Evolutionary conservation across 2,329 filamentous ascomycete species (phyloP).

Genomic region (Diaporthe sp.): DNA sequence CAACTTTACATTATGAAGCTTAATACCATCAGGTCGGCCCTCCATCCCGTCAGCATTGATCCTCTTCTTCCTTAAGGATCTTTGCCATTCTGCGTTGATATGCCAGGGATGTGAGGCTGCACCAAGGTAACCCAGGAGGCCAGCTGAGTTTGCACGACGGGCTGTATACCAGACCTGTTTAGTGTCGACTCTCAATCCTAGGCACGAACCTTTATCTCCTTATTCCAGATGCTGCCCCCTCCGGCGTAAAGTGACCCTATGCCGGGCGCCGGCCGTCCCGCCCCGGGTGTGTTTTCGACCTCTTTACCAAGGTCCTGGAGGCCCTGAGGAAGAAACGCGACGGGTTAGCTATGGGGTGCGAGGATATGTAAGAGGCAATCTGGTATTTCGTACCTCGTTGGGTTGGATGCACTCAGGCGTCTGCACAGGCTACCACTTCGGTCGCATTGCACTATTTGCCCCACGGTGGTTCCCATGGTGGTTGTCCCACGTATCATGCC

Average conservation of each 20-base stretch:
- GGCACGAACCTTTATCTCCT: not conserved
- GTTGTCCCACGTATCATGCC: not conserved
- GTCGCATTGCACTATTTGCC: not conserved
- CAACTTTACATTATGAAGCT: not conserved
- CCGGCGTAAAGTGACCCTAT: not conserved
- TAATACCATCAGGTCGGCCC: not conserved
- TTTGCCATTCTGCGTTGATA: not conserved
- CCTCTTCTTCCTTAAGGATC: not conserved
- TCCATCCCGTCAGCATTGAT: no score
- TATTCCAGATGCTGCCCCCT: not conserved
- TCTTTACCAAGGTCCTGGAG: not conserved
- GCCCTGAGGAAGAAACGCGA: not conserved
- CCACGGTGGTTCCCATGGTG: not conserved
- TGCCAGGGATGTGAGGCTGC: not conserved
- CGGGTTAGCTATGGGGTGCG: not conserved
- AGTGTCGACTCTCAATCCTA: not conserved
- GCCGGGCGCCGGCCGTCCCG: not conserved
- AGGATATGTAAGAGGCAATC: not conserved
- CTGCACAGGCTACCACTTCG: not conserved
- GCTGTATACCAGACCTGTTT: not conserved
- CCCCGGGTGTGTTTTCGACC: not conserved
- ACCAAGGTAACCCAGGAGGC: not conserved
- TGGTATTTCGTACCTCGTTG: not conserved
- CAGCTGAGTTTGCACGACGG: not conserved
- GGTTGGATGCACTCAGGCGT: not conserved